These are phyloP conservation scores for Aureobasidium namibiae DNA, from an alignment of 2,329 filamentous ascomycete genomes.

Conservation along the genomic window DNA sequence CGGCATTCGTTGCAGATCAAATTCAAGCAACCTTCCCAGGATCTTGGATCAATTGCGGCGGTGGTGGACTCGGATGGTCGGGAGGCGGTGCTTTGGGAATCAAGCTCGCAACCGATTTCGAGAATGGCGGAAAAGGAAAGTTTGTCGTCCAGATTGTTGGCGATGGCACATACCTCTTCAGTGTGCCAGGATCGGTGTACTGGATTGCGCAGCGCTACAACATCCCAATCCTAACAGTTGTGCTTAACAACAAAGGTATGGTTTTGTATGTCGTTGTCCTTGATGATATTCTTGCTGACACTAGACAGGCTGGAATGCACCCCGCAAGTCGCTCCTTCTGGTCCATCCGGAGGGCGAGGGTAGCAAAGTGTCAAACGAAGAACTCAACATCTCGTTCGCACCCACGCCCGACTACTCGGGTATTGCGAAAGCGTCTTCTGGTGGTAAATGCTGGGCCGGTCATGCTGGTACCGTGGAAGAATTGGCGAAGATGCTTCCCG, in stretches of 20 bases:
- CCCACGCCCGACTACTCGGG: slow-evolving; percentile 60
- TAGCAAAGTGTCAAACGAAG: slow-evolving; percentile 53
- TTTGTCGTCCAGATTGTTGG: slow-evolving; percentile 59
- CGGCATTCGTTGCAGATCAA: slow-evolving; percentile 59
- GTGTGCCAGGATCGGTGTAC: slow-evolving; percentile 56
- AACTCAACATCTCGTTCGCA: slow-evolving; percentile 58
- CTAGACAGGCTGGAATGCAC: slow-evolving; percentile 54
- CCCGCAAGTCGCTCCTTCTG: slow-evolving; percentile 51
- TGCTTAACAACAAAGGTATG: slow-evolving; percentile 57
- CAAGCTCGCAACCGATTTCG: slow-evolving; percentile 57
- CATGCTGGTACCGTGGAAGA: slow-evolving; percentile 50
- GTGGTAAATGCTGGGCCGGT: slow-evolving; percentile 54
- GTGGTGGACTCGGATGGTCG: slow-evolving; percentile 72
- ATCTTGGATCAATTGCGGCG: slow-evolving; percentile 73
- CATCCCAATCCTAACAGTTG: slow-evolving; percentile 58
- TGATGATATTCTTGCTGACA: background rate
- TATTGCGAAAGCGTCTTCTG: slow-evolving; percentile 58
- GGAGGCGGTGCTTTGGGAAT: slow-evolving; percentile 68
- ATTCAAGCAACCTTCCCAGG: slow-evolving; percentile 60
- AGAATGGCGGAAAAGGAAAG: slow-evolving; percentile 45
- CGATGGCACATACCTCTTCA: slow-evolving; percentile 61
- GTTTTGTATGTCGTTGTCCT: background rate
- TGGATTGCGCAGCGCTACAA: slow-evolving; percentile 60
- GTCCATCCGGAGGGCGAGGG: slow-evolving; percentile 59
- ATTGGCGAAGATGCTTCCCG: slow-evolving; percentile 44